Conservation (phyloP, 257 asterid species). For the Nicotiana sylvestris region DNA sequence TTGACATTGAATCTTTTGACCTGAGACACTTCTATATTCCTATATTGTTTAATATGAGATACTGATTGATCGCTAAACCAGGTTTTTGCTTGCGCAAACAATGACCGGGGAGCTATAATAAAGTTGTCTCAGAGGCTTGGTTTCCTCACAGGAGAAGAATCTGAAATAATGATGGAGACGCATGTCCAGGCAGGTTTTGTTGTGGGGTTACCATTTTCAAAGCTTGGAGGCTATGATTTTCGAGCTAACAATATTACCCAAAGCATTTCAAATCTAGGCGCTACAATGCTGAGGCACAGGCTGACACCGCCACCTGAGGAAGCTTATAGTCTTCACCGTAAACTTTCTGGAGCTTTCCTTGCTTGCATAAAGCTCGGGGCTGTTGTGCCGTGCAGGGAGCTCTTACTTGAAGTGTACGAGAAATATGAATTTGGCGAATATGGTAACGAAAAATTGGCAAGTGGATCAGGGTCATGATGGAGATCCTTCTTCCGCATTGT, state of each 20-base stretch:
- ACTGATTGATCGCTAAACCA: constrained; percentile 18
- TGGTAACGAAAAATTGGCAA: constrained; percentile 15
- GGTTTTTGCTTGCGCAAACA: constrained; percentile 88
- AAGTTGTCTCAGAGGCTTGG: constrained; percentile 93
- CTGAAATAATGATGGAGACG: constrained; percentile 82
- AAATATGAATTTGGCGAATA: constrained; percentile 44
- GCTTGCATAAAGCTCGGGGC: constrained; percentile 96
- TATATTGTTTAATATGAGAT: constrained; percentile 6
- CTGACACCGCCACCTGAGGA: constrained; percentile 94
- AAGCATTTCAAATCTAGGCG: constrained; percentile 84
- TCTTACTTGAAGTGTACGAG: constrained; percentile 55
- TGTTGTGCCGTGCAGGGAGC: constrained; percentile 85
- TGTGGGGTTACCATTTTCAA: constrained; percentile 87
- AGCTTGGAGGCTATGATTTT: constrained; percentile 77
- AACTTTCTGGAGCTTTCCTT: constrained; percentile 95
- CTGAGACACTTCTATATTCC: not conserved
- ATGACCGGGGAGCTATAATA: constrained; percentile 64
- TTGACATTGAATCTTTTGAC: not conserved
- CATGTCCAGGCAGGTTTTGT: constrained; percentile 94
- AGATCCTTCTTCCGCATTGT: not conserved
- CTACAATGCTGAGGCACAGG: constrained; percentile 90
- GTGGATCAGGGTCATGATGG: constrained; percentile 21
- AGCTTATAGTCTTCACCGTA: constrained; percentile 95
- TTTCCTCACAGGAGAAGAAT: constrained; percentile 83
- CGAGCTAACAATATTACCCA: constrained; percentile 66